These are phyloP conservation scores for Pichia cephalocereana DNA, from an alignment of 805 yeast genomes.

Conservation along the genomic window DNA sequence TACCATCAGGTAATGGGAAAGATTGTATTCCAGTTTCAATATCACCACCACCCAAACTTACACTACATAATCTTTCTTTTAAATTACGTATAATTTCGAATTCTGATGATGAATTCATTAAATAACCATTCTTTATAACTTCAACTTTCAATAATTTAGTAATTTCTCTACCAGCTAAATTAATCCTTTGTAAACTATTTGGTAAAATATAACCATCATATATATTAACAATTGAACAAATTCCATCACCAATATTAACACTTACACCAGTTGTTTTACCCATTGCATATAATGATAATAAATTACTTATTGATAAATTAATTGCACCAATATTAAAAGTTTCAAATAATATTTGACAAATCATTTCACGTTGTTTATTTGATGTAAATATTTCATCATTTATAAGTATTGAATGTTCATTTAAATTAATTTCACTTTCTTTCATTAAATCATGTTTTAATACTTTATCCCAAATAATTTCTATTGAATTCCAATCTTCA, in stretches of 20 bases:
- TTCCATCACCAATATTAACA: constrained; percentile 91
- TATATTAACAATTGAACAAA: constrained; percentile 78
- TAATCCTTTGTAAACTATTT: constrained; percentile 60
- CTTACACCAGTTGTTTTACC: constrained; percentile 91
- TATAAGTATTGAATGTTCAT: constrained; percentile 79
- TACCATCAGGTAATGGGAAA: constrained; percentile 81
- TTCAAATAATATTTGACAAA: constrained; percentile 63
- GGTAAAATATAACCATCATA: constrained; percentile 82
- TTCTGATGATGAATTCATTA: constrained; percentile 65
- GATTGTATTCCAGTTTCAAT: neutral
- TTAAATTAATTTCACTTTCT: constrained; percentile 21
- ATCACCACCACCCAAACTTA: neutral
- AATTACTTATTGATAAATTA: constrained; percentile 68
- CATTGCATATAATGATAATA: constrained; percentile 73
- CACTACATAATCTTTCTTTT: constrained; percentile 50
- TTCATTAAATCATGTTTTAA: constrained; percentile 34
- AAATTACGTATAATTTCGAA: constrained; percentile 69
- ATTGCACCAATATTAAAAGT: constrained; percentile 68
- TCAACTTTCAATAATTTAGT: constrained; percentile 66
- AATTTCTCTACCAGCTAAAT: constrained; percentile 80
- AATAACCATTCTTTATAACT: constrained; percentile 56
- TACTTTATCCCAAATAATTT: constrained; percentile 64
- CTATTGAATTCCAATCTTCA: constrained; percentile 81
- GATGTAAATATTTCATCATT: constrained; percentile 90
- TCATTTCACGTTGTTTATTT: constrained; percentile 43